Percentiles rank a stretch among this genome's conserved stretches.
phyloP scores from a whole-genome alignment of 805 yeast species.

The Yamadazyma olivae region DNA sequence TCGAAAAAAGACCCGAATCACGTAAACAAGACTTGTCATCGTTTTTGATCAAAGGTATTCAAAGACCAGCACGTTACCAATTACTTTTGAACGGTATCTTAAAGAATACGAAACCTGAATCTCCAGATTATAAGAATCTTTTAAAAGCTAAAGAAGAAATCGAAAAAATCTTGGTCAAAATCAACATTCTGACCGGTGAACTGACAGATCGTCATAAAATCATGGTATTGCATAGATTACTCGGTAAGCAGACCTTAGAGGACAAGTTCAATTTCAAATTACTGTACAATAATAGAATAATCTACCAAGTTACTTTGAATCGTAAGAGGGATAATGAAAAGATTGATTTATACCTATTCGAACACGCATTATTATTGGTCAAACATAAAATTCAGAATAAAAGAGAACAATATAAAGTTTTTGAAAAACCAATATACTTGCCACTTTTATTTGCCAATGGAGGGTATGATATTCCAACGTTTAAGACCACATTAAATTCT shows the following conservation, averaged over 20 bases:
- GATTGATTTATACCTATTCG: conserved; percentile 83
- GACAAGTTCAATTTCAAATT: conserved; percentile 85
- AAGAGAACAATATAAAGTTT: conserved; percentile 87
- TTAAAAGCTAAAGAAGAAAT: conserved; percentile 72
- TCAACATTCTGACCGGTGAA: conserved; percentile 87
- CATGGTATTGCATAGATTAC: conserved; percentile 58
- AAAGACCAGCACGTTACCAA: conserved; percentile 94
- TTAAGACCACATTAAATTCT: conserved; percentile 40
- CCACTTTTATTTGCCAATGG: conserved; percentile 73
- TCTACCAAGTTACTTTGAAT: conserved; percentile 69
- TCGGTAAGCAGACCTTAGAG: conserved; percentile 72
- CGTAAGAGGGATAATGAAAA: conserved; percentile 75
- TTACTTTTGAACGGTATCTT: conserved; percentile 76
- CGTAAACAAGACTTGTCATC: conserved; percentile 90
- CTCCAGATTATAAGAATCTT: conserved; percentile 68
- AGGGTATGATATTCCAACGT: conserved; percentile 72
- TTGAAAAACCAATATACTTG: conserved; percentile 82
- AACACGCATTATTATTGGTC: conserved; percentile 82
- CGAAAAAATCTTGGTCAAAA: conserved; percentile 69
- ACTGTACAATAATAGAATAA: conserved; percentile 76
- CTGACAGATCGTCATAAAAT: conserved; percentile 90
- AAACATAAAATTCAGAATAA: conserved; percentile 84
- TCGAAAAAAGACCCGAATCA: conserved; percentile 79
- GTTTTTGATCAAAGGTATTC: conserved; percentile 90
- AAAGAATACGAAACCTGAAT: conserved; percentile 75